Base-by-base conservation (phyloP, 2,329 filamentous ascomycete species). In the Hypoxylon sp. region DNA sequence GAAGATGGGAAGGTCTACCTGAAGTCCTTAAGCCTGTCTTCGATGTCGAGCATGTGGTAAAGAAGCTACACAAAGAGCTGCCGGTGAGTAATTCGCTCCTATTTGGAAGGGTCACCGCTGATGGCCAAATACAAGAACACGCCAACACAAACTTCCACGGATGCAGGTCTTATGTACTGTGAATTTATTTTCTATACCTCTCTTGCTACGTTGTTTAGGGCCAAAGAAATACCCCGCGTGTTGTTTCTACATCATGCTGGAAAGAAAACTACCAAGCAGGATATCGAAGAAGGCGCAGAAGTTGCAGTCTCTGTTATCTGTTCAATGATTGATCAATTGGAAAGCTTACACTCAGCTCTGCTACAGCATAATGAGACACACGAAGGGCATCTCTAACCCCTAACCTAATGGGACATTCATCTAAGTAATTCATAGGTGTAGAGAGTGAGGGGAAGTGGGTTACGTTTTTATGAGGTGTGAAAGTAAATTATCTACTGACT, bases 171-270 rank as follows among this genome's bases (percentile, higher is more conserved):
- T 9, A 14, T 53, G 19, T 61, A 61, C 14, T 61, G 59, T 54
- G 59, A 61, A 61, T 61, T 53, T 11, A 61, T 61, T 47, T 54
- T 24, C 26, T 61, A 52, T 14, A 61, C 59, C 8, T 61, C 59
- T 0, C 48, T 61, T 35, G 50, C 50, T 26, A 54, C 59, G 5
- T 29, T 61, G 5, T 54, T 37, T 14, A 14, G 46, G n/a, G 10
- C 5, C 4, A 9, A 31, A 1, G 35, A 60, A 24, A 33, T 17
- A 11, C 35, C 24, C 11, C 47, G 47, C 3, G 58, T 24, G 11
- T 22, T 60, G 17, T 60, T 60, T 26, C 19, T 60, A 13, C 58
- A 60, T 26, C 58, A 60, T 17, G 11, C 58, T 11, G 58, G 58
- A 22, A 44, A 33, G 11, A 60, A 60, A 53, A 60, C 58, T 14